Base-by-base conservation (phyloP, 2,329 filamentous ascomycete species). In the Cyphellophora europaea region DNA sequence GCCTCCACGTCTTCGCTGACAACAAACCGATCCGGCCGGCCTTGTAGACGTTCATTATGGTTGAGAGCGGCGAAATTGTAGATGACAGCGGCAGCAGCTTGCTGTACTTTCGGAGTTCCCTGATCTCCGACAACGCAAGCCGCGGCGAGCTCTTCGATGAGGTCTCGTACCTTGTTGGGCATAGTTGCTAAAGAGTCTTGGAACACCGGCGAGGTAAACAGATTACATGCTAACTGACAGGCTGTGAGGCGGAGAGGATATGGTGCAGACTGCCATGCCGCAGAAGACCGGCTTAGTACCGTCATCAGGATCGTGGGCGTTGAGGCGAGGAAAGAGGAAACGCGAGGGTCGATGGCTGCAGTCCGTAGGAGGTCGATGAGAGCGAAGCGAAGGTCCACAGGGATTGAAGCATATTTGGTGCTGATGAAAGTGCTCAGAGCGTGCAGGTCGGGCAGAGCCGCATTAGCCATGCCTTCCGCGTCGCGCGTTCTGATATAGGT, bases 201-300 rank as follows among this genome's bases (percentile, higher is more conserved):
- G 50, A 81, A 93, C 1, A 93, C 65, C 0, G 75, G 71, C 1
- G 79, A 80, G 0, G 75, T 79, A 61, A 93, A 94, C 27, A 93
- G 66, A 51, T 94, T 95, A 61, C 86, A 93, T 2, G 76, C 71
- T 51, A 89, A 71, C 48, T 95, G 88, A 14, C 93, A 61, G 1
- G 85, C 81, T 11, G 93, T 84, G 2, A 95, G 74, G 11, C 86
- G 79, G 2, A 93, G 69, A 4, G 83, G 79, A 53, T 95, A 95
- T 0, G 86, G 85, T 27, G 78, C 82, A 1, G 63, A 57, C 6
- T 62, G 53, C 19, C 72, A 65, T 5, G 62, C 55, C 44, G 72
- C 77, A 6, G 46, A 33, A 6, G 54, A 48, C n/a, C 66, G 72
- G 23, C 73, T 61, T 3, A 71, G 58, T 2, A 94, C 58, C 0